Evolutionary conservation across 176 grass and related monocot species (phyloP), one percentile per base, ranked within the genome.

Genomic region (Coix lacrymajobi): DNA sequence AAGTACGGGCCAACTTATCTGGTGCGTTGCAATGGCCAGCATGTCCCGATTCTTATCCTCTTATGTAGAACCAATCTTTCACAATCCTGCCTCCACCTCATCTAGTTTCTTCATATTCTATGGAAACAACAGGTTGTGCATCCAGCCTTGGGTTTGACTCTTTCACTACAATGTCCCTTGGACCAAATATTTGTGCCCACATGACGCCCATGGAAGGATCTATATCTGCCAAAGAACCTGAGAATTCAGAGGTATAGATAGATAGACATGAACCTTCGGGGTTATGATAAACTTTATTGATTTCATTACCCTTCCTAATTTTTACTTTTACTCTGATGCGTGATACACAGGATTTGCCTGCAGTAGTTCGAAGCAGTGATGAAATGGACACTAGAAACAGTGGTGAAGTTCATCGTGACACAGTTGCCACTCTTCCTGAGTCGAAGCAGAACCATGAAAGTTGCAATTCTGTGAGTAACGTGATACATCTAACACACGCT

Each of bases 221-320:
- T 78, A 32, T 88, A 68, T 58, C 37, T 67, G 78, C 48, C 63
- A 88, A 85, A 66, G 56, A 85, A 88, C 49, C 70, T 48, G 78
- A 78, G 17, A 81, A 25, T 73, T 66, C 85, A 24, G 85, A 88
- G 89, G 89, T 91, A 85, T 48, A 67, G 11, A 86, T 58, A 73
- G 11, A 73, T 66, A 31, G 11, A 73, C 60, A 31, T 45, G 16
- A 80, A 71, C 32, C 44, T 66, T 52, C 43, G 71, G 61, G 52
- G 6, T 76, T 77, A 71, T 49, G 25, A 70, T 41, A 85, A 76
- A 41, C 20, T 76, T 71, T 71, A 67, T n/a, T 44, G 32, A 52
- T 81, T 81, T 30, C 73, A 41, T 77, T 77, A 43, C 32, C 52
- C 54, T 77, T 26, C 63, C 34, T 85, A 71, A 89, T 62, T 4